A percentile compares a stretch with the other conserved stretches of the same genome.
These are phyloP conservation scores for Adansonia digitata DNA, from an alignment of 345 rosid species.

Conservation along the genomic window DNA sequence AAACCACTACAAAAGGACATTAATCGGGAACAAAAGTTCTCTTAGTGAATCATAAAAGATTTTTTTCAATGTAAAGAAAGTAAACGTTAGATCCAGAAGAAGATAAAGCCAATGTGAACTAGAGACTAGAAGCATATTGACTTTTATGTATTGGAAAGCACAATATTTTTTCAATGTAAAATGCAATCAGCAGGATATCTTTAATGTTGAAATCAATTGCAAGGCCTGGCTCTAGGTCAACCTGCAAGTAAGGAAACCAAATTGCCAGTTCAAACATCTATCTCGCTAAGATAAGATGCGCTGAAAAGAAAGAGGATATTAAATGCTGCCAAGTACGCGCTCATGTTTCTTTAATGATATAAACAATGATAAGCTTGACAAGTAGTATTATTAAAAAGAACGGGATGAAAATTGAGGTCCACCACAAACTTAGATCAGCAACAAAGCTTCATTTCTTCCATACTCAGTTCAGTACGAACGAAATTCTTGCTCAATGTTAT, in stretches of 20 bases:
- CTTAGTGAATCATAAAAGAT: neutral
- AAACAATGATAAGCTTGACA: neutral
- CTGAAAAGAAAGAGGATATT: constrained; percentile 8
- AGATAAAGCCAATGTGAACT: neutral
- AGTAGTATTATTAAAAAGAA: constrained; percentile 4
- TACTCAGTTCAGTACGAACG: neutral
- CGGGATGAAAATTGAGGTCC: neutral
- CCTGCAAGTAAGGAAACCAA: constrained; percentile 46
- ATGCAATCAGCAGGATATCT: constrained; percentile 64
- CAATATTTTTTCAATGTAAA: neutral
- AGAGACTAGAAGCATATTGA: neutral
- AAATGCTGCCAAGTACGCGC: neutral
- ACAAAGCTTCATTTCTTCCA: neutral
- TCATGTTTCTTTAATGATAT: neutral
- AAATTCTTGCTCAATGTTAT: neutral
- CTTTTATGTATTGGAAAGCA: neutral
- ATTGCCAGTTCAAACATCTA: constrained; percentile 15
- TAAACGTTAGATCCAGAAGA: neutral
- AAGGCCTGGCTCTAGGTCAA: constrained; percentile 65
- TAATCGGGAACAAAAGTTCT: neutral
- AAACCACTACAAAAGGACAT: neutral
- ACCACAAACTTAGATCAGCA: neutral
- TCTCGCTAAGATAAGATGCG: constrained; percentile 5
- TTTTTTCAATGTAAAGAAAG: constrained; percentile 2
- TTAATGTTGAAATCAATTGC: constrained; percentile 76